These are phyloP conservation scores for Cercospora sojina DNA, from an alignment of 2,329 filamentous ascomycete species.

Conservation along the genomic window DNA sequence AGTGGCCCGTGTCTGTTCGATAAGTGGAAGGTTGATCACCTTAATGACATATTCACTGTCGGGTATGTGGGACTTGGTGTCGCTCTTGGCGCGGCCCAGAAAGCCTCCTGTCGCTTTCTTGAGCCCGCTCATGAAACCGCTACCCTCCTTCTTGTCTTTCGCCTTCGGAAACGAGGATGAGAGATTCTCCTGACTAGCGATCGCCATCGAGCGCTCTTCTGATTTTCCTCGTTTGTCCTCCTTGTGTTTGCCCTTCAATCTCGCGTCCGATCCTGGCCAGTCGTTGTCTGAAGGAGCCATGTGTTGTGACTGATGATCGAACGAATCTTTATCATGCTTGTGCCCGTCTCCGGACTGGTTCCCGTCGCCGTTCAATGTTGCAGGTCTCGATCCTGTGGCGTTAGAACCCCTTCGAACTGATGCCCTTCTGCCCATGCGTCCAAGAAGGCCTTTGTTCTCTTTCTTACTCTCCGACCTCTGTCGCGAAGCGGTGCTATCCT, in stretches of 20 bases:
- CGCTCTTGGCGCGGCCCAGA: constrained; percentile 58
- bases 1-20: constrained; percentile 86
- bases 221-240: constrained; percentile 37
- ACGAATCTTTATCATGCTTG: constrained; percentile 22
- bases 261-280: constrained; percentile 30
- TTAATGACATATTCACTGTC: constrained; percentile 82
- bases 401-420: constrained; percentile 36
- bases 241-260: constrained; percentile 26
- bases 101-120: constrained; percentile 34
- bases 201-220: constrained; percentile 31
- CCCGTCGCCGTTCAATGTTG: constrained; percentile 17
- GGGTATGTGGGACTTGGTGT: constrained; percentile 56
- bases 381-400: constrained; percentile 29
- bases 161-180: constrained; percentile 21
- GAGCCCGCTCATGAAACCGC: constrained; percentile 31
- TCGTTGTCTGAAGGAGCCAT: constrained; percentile 33
- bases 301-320: constrained; percentile 29
- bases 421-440: constrained; percentile 30
- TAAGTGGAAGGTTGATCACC: constrained; percentile 79
- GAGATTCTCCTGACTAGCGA: constrained; percentile 32
- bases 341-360: constrained; percentile 17
- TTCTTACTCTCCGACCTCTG: constrained; percentile 14
- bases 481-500: constrained; percentile 30
- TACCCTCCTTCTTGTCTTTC: constrained; percentile 31
- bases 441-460: constrained; percentile 33